Evolutionary conservation across 2,329 filamentous ascomycete genomes (phyloP).

Genomic region (Trichoderma cornu-damae): DNA sequence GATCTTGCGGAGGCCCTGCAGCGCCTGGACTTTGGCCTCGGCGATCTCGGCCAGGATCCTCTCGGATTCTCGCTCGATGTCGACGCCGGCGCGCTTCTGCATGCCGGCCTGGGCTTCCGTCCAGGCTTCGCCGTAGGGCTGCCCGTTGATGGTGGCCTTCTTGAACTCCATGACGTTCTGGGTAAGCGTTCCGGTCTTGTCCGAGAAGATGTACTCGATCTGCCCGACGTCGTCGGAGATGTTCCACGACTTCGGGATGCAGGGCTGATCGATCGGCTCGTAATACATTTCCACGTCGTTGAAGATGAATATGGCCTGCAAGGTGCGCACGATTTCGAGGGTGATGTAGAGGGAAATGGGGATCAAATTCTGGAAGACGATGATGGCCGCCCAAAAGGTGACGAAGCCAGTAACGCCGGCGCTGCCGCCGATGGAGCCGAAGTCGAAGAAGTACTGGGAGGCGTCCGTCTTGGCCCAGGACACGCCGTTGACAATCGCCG

Average conservation of each 20-base stretch:
- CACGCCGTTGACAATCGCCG: constrained; percentile 77
- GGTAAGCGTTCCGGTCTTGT: constrained; percentile 94
- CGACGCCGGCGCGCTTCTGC: constrained; percentile 83
- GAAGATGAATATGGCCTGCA: constrained; percentile 96
- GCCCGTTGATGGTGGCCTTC: constrained; percentile 93
- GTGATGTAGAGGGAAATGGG: constrained; percentile 98
- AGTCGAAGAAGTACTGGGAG: constrained; percentile 79
- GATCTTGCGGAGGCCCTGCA: constrained; percentile 66
- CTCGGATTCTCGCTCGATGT: constrained; percentile 75
- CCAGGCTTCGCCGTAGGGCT: constrained; percentile 94
- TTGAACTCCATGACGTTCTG: constrained; percentile 99
- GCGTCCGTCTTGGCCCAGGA: constrained; percentile 71
- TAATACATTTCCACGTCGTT: constrained; percentile 97
- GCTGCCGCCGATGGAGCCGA: constrained; percentile 69
- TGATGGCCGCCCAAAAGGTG: constrained; percentile 92
- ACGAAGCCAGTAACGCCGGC: constrained; percentile 83
- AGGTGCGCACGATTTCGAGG: constrained; percentile 86
- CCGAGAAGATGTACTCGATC: constrained; percentile 98
- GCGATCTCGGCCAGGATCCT: constrained; percentile 73
- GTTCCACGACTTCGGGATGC: constrained; percentile 97
- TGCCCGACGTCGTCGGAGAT: constrained; percentile 97
- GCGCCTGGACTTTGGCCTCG: constrained; percentile 65
- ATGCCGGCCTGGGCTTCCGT: constrained; percentile 96
- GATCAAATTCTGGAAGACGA: constrained; percentile 97
- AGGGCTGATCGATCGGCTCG: constrained; percentile 86